phyloP scores from a whole-genome alignment of 169 alveolate species.

The Theileria luwenshuni region DNA sequence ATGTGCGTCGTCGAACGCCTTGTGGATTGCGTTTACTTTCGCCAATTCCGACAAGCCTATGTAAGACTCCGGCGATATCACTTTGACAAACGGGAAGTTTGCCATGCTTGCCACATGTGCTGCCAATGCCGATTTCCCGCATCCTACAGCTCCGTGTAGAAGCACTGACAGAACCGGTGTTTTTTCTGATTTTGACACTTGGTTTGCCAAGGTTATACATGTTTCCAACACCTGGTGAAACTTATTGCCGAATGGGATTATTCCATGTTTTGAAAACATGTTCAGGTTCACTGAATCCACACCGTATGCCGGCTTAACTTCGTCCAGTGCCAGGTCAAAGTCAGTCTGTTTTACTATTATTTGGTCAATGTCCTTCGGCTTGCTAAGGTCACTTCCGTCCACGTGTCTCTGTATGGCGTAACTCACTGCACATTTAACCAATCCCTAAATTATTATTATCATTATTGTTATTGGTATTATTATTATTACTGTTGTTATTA shows the following conservation, averaged over 20 bases:
- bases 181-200: constrained; percentile 80
- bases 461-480: background rate
- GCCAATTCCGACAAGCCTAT: constrained; percentile 88
- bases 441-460: constrained; percentile 53
- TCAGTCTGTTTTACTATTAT: constrained; percentile 85
- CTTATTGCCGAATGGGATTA: constrained; percentile 88
- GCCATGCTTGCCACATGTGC: constrained; percentile 93
- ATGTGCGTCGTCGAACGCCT: constrained; percentile 98
- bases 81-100: constrained; percentile 94
- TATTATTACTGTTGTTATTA: background rate
- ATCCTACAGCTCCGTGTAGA: constrained; percentile 92
- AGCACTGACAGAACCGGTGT: constrained; percentile 91
- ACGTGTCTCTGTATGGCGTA: constrained; percentile 92
- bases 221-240: constrained; percentile 83
- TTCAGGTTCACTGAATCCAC: constrained; percentile 73
- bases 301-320: constrained; percentile 97
- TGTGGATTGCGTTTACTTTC: constrained; percentile 86
- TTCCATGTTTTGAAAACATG: constrained; percentile 86
- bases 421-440: constrained; percentile 92
- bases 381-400: constrained; percentile 78
- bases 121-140: constrained; percentile 98
- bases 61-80: constrained; percentile 94
- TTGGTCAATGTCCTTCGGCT: constrained; percentile 80
- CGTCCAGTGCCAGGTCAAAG: constrained; percentile 91
- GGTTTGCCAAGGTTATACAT: constrained; percentile 76